These are phyloP conservation scores for Chlorella ohadii DNA, from an alignment of 139 green algal genomes.

Conservation along the genomic window DNA sequence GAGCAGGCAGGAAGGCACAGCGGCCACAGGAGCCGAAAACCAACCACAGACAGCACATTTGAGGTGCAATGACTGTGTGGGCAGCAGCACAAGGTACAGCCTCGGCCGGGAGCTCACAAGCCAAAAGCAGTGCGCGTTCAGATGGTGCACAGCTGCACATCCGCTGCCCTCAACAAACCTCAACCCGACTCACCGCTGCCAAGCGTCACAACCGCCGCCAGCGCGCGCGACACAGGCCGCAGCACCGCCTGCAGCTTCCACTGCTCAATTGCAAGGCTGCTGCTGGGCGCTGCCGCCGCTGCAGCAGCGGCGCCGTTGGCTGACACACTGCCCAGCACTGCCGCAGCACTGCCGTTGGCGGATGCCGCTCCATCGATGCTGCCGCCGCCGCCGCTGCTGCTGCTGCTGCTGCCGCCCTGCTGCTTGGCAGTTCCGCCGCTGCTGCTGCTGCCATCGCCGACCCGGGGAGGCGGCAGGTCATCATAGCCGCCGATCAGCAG, in stretches of 20 bases:
- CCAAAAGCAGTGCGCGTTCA: too few relatives aligned
- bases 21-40: too few relatives aligned
- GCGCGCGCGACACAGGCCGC: conserved; percentile 6
- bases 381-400: neutral
- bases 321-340: neutral
- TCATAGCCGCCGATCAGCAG: conserved; percentile 17
- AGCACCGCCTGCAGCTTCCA: conserved; percentile 9
- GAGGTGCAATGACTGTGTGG: too few relatives aligned
- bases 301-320: neutral
- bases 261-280: neutral
- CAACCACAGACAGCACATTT: neutral
- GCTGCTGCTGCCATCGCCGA: neutral
- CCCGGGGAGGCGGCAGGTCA: neutral
- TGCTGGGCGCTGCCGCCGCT: neutral
- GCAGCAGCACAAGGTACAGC: too few relatives aligned
- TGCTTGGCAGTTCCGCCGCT: neutral
- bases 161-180: neutral
- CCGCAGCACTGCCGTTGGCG: neutral
- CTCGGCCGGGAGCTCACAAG: too few relatives aligned
- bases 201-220: conserved; percentile 24
- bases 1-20: conserved; percentile 1
- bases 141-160: neutral
- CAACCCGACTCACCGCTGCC: neutral
- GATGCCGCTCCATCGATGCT: neutral
- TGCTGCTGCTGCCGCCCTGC: neutral